Percentiles rank a stretch among this genome's conserved stretches.
Evolutionary conservation across 805 yeast species (phyloP).

Genomic region (Candida pini): DNA sequence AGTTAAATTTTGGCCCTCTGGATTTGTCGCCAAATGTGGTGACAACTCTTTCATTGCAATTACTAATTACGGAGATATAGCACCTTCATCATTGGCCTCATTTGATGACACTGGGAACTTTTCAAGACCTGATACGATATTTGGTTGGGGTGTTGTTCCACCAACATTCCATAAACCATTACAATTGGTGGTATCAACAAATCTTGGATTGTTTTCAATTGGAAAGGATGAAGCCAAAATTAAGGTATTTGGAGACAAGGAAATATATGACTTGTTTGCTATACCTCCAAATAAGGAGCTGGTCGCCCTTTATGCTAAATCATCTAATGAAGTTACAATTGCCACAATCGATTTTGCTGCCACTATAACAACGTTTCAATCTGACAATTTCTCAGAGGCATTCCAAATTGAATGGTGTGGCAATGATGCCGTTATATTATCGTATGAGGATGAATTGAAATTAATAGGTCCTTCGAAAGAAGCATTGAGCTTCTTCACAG

Average conservation of each 20-base stretch:
- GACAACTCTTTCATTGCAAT: slow-evolving; percentile 38
- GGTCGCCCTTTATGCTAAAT: slow-evolving; percentile 42
- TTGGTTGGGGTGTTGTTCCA: slow-evolving; percentile 20
- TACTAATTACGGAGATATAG: slow-evolving; percentile 31
- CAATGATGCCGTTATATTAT: slow-evolving; percentile 67
- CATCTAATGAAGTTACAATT: slow-evolving; percentile 41
- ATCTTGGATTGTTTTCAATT: slow-evolving; percentile 5
- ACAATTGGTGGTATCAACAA: slow-evolving; percentile 13
- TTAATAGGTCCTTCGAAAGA: slow-evolving; percentile 69
- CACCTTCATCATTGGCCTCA: slow-evolving; percentile 24
- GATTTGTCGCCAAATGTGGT: slow-evolving; percentile 38
- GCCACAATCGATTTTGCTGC: slow-evolving; percentile 41
- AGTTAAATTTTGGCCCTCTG: slow-evolving; percentile 34
- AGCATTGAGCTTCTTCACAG: slow-evolving; percentile 47
- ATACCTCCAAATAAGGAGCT: slow-evolving; percentile 50
- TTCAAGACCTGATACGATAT: slow-evolving; percentile 5
- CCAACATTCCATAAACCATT: slow-evolving; percentile 12
- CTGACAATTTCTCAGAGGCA: slow-evolving; percentile 32
- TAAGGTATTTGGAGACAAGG: slow-evolving; percentile 7
- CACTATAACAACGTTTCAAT: slow-evolving; percentile 38
- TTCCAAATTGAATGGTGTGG: slow-evolving; percentile 74
- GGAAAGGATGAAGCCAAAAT: slow-evolving; percentile 4
- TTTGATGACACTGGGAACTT: background rate
- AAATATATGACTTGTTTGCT: slow-evolving; percentile 14
- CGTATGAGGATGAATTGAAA: slow-evolving; percentile 55